phyloP scores from a whole-genome alignment of 2,329 filamentous ascomycete genomes.

The Didymosphaeria variabile region DNA sequence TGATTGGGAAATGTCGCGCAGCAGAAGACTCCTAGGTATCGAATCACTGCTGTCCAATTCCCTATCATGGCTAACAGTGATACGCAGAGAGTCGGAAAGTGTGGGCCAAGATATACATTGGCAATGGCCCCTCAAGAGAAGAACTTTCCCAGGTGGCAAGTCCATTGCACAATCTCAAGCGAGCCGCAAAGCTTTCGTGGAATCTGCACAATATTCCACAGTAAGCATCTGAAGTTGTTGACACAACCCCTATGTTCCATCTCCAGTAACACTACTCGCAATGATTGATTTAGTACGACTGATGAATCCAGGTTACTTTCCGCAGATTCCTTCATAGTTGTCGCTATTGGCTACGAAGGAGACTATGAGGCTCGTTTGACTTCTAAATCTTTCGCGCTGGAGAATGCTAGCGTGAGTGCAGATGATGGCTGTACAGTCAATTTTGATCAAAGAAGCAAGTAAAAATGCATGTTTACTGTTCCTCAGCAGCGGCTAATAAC shows the following conservation, averaged over 20 bases:
- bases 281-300: neutral
- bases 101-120: conserved; percentile 1
- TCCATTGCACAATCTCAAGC: neutral
- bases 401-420: no score
- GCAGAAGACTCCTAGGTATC: conserved; percentile 1
- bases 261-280: neutral
- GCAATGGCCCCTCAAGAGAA: neutral
- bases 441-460: conserved; percentile 1
- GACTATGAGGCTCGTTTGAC: no score
- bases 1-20: neutral
- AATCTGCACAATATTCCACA: neutral
- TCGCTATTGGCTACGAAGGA: neutral
- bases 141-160: neutral
- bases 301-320: neutral
- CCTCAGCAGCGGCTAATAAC: neutral
- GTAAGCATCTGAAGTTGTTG: neutral
- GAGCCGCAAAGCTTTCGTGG: conserved; percentile 3
- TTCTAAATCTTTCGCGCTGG: no score
- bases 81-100: conserved; percentile 5
- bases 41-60: neutral
- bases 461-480: neutral
- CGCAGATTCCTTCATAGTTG: neutral
- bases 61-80: neutral
- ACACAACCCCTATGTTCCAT: no score
- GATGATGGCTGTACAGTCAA: neutral